Evolutionary conservation across 2,329 filamentous ascomycete genomes (phyloP).

Genomic region (Pochonia chlamydosporia): DNA sequence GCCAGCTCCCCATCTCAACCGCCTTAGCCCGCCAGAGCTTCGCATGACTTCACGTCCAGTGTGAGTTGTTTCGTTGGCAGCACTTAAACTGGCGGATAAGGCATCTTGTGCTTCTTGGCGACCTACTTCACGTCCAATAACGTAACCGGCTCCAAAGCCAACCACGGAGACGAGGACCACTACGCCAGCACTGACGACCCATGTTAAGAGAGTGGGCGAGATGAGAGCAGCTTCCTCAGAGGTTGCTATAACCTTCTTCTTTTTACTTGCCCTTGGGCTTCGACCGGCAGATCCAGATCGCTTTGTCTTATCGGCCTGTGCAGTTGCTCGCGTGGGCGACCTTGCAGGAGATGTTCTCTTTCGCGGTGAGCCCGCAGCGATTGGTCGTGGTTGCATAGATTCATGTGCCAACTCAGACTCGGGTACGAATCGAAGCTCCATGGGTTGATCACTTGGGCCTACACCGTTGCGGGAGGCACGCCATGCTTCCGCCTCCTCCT

Average conservation of each 20-base stretch:
- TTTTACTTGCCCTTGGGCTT: constrained; percentile 46
- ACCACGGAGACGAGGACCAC: constrained; percentile 64
- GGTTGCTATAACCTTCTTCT: constrained; percentile 45
- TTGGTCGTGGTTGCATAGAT: constrained; percentile 12
- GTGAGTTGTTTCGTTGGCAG: constrained; percentile 39
- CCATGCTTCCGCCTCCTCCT: constrained; percentile 37
- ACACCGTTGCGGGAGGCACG: constrained; percentile 29
- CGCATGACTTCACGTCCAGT: constrained; percentile 50
- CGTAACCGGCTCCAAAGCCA: constrained; percentile 63
- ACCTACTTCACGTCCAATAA: constrained; percentile 61
- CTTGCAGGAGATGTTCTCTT: constrained; percentile 23
- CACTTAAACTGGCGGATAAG: constrained; percentile 34
- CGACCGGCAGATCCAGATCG: constrained; percentile 36
- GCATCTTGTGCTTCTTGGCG: constrained; percentile 54
- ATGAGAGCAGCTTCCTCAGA: constrained; percentile 35
- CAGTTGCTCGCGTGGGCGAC: constrained; percentile 20
- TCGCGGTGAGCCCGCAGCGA: constrained; percentile 16
- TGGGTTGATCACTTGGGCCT: constrained; percentile 44
- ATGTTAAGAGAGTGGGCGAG: constrained; percentile 56
- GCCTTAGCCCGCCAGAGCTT: constrained; percentile 44
- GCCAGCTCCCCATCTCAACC: constrained; percentile 49
- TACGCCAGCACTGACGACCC: constrained; percentile 61
- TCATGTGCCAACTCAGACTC: constrained; percentile 53
- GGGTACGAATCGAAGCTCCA: constrained; percentile 53
- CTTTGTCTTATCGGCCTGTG: constrained; percentile 41